Evolutionary conservation across 2,329 filamentous ascomycete species (phyloP).

Genomic region (Cucurbitaria berberidis): DNA sequence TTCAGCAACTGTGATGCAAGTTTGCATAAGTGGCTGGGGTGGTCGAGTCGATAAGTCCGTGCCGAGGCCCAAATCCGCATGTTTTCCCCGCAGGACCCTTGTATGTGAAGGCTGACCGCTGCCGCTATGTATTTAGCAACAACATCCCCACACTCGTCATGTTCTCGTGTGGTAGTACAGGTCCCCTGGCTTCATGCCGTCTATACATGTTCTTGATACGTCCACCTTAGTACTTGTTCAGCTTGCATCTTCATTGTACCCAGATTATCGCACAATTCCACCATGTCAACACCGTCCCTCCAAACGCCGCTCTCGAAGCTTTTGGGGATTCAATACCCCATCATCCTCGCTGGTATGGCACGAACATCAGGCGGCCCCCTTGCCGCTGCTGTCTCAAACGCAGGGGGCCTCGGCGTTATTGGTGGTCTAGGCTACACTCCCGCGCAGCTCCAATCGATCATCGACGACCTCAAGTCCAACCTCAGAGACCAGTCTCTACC

Average conservation of each 20-base stretch:
- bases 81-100: slow-evolving; percentile 27
- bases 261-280: slow-evolving; percentile 8
- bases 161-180: slow-evolving; percentile 6
- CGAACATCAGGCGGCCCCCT: slow-evolving; percentile 62
- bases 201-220: background rate
- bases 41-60: slow-evolving; percentile 20
- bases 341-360: slow-evolving; percentile 94
- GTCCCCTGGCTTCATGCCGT: slow-evolving; percentile 1
- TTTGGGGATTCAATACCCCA: slow-evolving; percentile 83
- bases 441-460: slow-evolving; percentile 75
- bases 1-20: slow-evolving; percentile 13
- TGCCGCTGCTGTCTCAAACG: slow-evolving; percentile 67
- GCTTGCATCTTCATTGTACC: background rate
- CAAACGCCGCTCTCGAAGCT: slow-evolving; percentile 58
- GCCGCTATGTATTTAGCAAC: slow-evolving; percentile 39
- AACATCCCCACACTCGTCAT: slow-evolving; percentile 30
- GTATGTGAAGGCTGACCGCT: slow-evolving; percentile 16
- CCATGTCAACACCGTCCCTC: slow-evolving; percentile 43
- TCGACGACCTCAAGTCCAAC: slow-evolving; percentile 82
- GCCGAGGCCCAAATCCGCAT: slow-evolving; percentile 25
- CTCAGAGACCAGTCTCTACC: slow-evolving; percentile 72
- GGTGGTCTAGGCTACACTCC: slow-evolving; percentile 59
- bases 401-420: slow-evolving; percentile 75
- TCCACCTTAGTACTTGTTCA: slow-evolving; percentile 4
- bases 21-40: slow-evolving; percentile 2